Percentiles rank a stretch among this genome's conserved stretches.
phyloP scores from a whole-genome alignment of 2,329 filamentous ascomycete genomes.

The Pyrenochaeta sp. region DNA sequence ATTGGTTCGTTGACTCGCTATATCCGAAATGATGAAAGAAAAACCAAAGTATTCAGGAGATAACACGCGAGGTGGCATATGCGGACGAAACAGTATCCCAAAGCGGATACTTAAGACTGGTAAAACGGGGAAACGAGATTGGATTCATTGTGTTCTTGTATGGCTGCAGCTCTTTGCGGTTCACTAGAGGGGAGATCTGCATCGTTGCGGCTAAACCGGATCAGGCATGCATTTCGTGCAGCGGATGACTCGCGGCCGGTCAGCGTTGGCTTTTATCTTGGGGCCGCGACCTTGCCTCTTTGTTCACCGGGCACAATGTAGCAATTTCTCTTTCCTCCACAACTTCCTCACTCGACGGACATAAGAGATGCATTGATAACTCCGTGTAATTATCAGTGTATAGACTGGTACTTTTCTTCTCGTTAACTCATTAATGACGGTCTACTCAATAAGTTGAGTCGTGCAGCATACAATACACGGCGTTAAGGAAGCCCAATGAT shows the following conservation, averaged over 20 bases:
- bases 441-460: no score
- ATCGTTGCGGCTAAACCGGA: not conserved
- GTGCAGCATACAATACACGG: no score
- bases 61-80: no score
- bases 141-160: not conserved
- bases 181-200: not conserved
- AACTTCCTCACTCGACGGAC: not conserved
- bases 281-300: not conserved
- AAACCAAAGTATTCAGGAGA: no score
- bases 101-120: not conserved
- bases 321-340: not conserved
- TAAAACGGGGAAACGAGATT: not conserved
- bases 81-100: not conserved
- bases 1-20: constrained; percentile 11
- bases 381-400: no score
- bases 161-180: not conserved
- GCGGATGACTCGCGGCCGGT: not conserved
- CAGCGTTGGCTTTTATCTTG: not conserved
- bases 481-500: no score
- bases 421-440: no score
- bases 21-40: no score
- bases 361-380: no score
- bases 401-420: no score
- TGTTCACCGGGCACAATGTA: not conserved
- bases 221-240: constrained; percentile 1